Conservation (phyloP, 2,329 filamentous ascomycete species). For the Colletotrichum falcatum region DNA sequence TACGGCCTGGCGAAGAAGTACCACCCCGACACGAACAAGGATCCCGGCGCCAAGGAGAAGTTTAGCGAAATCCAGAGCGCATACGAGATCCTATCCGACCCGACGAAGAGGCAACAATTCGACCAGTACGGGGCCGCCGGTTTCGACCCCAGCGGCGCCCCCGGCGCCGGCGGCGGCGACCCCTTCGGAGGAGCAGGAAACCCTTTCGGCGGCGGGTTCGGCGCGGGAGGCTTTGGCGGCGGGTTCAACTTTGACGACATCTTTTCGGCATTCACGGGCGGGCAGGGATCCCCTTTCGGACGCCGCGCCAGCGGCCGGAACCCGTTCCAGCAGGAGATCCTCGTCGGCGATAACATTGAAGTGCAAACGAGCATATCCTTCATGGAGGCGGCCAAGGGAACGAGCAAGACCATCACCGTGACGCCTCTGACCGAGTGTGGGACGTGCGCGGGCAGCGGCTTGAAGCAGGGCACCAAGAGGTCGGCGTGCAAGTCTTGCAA, state of each 20-base stretch:
- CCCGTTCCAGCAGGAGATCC: constrained; percentile 81
- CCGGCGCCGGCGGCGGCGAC: constrained; percentile 67
- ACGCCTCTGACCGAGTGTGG: constrained; percentile 84
- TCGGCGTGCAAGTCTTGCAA: constrained; percentile 83
- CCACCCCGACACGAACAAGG: constrained; percentile 98
- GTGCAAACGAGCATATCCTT: constrained; percentile 94
- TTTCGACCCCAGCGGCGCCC: constrained; percentile 81
- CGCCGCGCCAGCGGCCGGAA: constrained; percentile 66
- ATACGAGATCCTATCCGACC: constrained; percentile 93
- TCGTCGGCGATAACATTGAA: constrained; percentile 97
- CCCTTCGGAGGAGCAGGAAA: constrained; percentile 74
- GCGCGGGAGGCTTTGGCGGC: constrained; percentile 75
- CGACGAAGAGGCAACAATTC: constrained; percentile 91
- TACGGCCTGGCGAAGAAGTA: constrained; percentile 98
- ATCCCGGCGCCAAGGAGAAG: constrained; percentile 90
- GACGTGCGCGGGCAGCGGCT: constrained; percentile 84
- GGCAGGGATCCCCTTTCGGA: constrained; percentile 66
- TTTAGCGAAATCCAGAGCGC: constrained; percentile 93
- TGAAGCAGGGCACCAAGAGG: constrained; percentile 84
- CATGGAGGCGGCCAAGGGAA: constrained; percentile 94
- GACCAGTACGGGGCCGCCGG: constrained; percentile 91
- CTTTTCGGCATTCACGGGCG: constrained; percentile 84
- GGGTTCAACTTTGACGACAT: constrained; percentile 98
- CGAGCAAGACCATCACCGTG: constrained; percentile 87
- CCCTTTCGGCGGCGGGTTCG: constrained; percentile 69